A percentile compares a stretch with the other conserved stretches of the same genome.
Evolutionary conservation across 352 stramenopile species (phyloP).

Genomic region (Phytophthora agathidicida): DNA sequence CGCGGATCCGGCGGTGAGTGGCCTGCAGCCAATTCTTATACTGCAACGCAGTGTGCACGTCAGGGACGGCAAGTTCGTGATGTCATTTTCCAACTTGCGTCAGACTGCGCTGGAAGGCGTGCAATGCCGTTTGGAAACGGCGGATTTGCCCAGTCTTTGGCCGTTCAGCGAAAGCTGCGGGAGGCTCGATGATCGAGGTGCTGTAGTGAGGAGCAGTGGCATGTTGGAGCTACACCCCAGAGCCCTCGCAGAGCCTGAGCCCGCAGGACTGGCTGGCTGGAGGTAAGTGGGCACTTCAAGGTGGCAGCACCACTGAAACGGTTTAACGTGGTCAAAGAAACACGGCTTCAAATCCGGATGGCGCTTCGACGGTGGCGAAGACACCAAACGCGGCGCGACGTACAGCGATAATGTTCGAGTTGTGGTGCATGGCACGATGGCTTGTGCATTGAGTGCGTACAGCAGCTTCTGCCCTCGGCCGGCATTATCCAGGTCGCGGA

Average conservation of each 20-base stretch:
- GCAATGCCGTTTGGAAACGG: slow-evolving; percentile 9
- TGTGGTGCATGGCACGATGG: no score
- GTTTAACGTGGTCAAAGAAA: slow-evolving; percentile 6
- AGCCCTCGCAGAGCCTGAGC: no score
- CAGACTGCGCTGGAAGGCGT: slow-evolving; percentile 20
- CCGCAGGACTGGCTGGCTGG: no score
- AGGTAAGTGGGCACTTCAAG: slow-evolving; percentile 21
- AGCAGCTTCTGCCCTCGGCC: no score
- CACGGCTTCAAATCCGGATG: slow-evolving; percentile 6
- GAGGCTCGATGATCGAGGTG: background rate
- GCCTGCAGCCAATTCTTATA: slow-evolving; percentile 10
- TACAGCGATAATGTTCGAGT: no score
- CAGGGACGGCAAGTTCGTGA: slow-evolving; percentile 42
- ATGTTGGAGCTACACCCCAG: no score
- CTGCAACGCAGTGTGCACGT: slow-evolving; percentile 27
- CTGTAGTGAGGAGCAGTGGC: no score
- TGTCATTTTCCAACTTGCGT: slow-evolving; percentile 47
- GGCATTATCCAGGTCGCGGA: no score
- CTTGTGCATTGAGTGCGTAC: no score
- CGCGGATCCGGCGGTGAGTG: slow-evolving; percentile 31
- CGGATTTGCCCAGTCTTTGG: slow-evolving; percentile 19
- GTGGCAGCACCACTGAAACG: slow-evolving; percentile 17
- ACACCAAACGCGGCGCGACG: no score
- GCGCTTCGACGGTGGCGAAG: no score
- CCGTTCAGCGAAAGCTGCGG: slow-evolving; percentile 3